phyloP scores from a whole-genome alignment of 78 protist species.

The Neovahlkampfia damariscottae region DNA sequence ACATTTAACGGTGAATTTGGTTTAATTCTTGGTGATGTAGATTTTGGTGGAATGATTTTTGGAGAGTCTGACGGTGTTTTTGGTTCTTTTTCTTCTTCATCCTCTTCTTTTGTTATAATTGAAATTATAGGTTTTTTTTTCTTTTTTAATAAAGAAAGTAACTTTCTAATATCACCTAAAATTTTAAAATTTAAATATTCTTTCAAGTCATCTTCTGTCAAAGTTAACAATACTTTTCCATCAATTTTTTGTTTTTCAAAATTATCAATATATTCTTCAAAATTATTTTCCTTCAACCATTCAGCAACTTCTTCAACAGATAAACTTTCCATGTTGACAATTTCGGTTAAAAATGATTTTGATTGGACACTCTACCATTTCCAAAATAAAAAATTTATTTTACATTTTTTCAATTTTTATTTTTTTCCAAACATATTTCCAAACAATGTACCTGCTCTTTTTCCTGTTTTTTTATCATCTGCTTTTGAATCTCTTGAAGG shows the following conservation, averaged over 20 bases:
- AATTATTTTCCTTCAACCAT: constrained; percentile 9
- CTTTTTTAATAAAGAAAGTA: neutral
- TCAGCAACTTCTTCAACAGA: neutral
- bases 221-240: constrained; percentile 4
- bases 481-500: no score
- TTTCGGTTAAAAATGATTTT: no score
- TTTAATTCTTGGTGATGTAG: neutral
- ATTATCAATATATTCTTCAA: constrained; percentile 5
- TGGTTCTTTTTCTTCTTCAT: neutral
- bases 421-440: no score
- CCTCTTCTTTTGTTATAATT: neutral
- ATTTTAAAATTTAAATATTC: neutral
- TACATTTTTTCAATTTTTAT: no score
- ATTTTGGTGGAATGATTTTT: neutral
- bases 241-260: neutral
- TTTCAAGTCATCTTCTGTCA: constrained; percentile 19
- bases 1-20: neutral
- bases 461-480: no score
- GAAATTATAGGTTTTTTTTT: neutral
- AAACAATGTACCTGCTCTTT: no score
- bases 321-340: no score
- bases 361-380: no score
- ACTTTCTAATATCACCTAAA: constrained; percentile 14
- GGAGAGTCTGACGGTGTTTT: neutral
- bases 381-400: no score